phyloP scores from a whole-genome alignment of 2,329 filamentous ascomycete genomes.

The Aspergillus sp. region DNA sequence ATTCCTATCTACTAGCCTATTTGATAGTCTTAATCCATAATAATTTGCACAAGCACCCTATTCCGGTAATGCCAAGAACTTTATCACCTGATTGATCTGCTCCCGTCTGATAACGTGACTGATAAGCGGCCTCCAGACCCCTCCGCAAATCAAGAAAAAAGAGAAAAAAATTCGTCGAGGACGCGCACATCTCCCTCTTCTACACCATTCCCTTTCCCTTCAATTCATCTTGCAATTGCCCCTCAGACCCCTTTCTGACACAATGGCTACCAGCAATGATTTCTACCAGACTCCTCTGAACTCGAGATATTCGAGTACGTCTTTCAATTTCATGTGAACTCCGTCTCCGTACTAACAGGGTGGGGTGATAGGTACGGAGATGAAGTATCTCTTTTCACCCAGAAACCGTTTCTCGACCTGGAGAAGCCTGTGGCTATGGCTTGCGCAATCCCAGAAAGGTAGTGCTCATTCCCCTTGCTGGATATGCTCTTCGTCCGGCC shows the following conservation, averaged over 20 bases:
- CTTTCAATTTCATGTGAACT: slow-evolving; percentile 5
- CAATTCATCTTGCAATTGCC: slow-evolving; percentile 14
- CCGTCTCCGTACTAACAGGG: not conserved
- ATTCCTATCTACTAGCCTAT: not conserved
- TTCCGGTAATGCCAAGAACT: slow-evolving; percentile 3
- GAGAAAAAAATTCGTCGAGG: slow-evolving; percentile 20
- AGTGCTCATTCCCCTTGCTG: slow-evolving; percentile 7
- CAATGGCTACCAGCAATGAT: slow-evolving; percentile 42
- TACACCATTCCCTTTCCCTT: slow-evolving; percentile 7
- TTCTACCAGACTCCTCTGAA: slow-evolving; percentile 62
- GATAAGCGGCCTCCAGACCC: slow-evolving; percentile 26
- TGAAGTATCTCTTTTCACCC: slow-evolving; percentile 73
- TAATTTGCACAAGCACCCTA: slow-evolving; percentile 16
- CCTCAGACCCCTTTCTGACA: slow-evolving; percentile 16
- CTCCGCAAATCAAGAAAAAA: slow-evolving; percentile 13
- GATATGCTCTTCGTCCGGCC: not conserved
- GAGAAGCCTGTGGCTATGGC: slow-evolving; percentile 77
- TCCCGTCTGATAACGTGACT: slow-evolving; percentile 29
- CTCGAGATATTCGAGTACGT: slow-evolving; percentile 62
- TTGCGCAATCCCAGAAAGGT: slow-evolving; percentile 69
- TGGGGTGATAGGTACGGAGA: slow-evolving; percentile 47
- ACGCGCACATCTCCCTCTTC: slow-evolving; percentile 15
- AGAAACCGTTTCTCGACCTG: slow-evolving; percentile 69
- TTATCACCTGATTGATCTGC: slow-evolving; percentile 17
- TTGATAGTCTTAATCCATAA: not conserved